Conservation (phyloP, 305 asterid genomes). For the Fraxinus angustifolia region DNA sequence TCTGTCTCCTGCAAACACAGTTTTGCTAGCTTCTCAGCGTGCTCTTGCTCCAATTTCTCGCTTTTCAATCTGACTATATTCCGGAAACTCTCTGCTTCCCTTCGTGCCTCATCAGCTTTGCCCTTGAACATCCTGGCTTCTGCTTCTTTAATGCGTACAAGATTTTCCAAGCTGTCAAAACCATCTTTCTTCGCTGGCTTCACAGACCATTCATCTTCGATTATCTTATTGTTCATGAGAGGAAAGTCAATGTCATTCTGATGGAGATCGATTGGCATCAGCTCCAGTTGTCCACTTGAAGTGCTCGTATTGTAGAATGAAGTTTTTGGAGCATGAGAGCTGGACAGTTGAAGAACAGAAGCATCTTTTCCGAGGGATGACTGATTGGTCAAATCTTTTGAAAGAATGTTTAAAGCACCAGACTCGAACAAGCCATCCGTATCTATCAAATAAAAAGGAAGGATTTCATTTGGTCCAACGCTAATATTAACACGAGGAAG, state of each 20-base stretch:
- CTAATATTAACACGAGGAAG: background rate
- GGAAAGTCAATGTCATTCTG: conserved; percentile 37
- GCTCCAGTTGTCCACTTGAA: conserved; percentile 41
- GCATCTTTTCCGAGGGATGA: conserved; percentile 37
- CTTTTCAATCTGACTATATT: conserved; percentile 49
- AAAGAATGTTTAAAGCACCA: conserved; percentile 32
- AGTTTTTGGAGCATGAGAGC: conserved; percentile 40
- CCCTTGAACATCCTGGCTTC: conserved; percentile 87
- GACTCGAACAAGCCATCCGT: conserved; percentile 51
- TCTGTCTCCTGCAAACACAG: conserved; percentile 69
- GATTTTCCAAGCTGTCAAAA: conserved; percentile 72
- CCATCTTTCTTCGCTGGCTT: conserved; percentile 67
- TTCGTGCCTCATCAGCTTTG: conserved; percentile 77
- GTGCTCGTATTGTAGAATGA: conserved; percentile 55
- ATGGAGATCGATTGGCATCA: conserved; percentile 46
- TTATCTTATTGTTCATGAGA: conserved; percentile 33
- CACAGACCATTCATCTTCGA: conserved; percentile 94
- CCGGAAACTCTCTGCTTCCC: conserved; percentile 63
- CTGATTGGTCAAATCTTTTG: conserved; percentile 36
- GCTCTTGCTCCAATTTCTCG: conserved; percentile 73
- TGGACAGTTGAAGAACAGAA: conserved; percentile 35
- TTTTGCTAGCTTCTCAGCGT: conserved; percentile 56
- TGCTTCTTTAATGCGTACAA: conserved; percentile 78
- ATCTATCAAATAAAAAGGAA: conserved; percentile 30
- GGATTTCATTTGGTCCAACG: background rate